Conservation (phyloP, 345 rosid species). For the Arabidopsis thaliana region TAIR10.1 NC_003074.8:8393501-8394000, state of each 20-base stretch:
- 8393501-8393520: slow-evolving; percentile 24
- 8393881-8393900: too few species aligned
- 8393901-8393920: too few species aligned
- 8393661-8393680: slow-evolving; percentile 47
- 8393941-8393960: too few species aligned
- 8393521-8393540: slow-evolving; percentile 11
- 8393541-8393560: background rate
- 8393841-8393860: too few species aligned
- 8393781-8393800: slow-evolving; percentile 5
- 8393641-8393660: slow-evolving; percentile 45
- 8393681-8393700: slow-evolving; percentile 41
- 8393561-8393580: slow-evolving; percentile 37
- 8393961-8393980: too few species aligned
- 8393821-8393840: background rate
- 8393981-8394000: too few species aligned
- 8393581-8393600: slow-evolving; percentile 43
- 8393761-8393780: slow-evolving; percentile 12
- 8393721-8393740: slow-evolving; percentile 28
- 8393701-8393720: slow-evolving; percentile 22
- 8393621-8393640: slow-evolving; percentile 43
- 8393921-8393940: too few species aligned
- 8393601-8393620: slow-evolving; percentile 22
- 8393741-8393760: slow-evolving; percentile 19
- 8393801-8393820: slow-evolving; percentile 37
- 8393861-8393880: too few species aligned